phyloP scores from a whole-genome alignment of 2,329 filamentous ascomycete genomes.

The Cryoendolithus antarcticus region DNA sequence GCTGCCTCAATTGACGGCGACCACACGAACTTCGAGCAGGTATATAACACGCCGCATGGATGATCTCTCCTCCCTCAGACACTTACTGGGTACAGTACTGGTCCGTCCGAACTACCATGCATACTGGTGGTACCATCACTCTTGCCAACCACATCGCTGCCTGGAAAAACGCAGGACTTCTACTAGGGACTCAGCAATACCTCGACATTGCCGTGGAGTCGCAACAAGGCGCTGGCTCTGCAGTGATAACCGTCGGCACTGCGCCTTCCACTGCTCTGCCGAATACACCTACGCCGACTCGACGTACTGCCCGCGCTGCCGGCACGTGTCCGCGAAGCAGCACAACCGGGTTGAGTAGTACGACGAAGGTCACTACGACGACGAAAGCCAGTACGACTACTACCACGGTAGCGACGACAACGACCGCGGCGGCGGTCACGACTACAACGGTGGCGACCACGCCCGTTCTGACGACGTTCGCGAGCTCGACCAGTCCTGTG shows the following conservation, averaged over 20 bases:
- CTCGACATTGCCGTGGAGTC: constrained; percentile 2
- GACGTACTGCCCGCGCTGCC: constrained; percentile 1
- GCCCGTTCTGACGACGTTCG: no score
- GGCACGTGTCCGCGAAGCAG: constrained; percentile 3
- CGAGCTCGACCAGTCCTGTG: no score
- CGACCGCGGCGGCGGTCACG: not conserved
- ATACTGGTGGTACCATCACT: constrained; percentile 39
- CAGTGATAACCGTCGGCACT: constrained; percentile 1
- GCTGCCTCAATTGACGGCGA: constrained; percentile 39
- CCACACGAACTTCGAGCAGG: constrained; percentile 31
- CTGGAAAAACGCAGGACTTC: constrained; percentile 25
- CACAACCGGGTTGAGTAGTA: not conserved
- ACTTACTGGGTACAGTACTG: constrained; percentile 41
- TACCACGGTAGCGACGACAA: not conserved
- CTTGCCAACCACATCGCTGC: constrained; percentile 41
- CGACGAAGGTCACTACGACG: not conserved
- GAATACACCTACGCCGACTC: constrained; percentile 2
- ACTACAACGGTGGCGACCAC: not conserved
- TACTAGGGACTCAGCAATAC: not conserved
- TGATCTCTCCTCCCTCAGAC: constrained; percentile 17
- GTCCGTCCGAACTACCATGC: constrained; percentile 39
- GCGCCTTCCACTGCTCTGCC: constrained; percentile 1
- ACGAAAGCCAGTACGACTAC: constrained; percentile 1
- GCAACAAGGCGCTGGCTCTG: constrained; percentile 1
- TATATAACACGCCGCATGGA: no score